Conservation (phyloP, 2,329 filamentous ascomycete species). For the Daldinia sp. region DNA sequence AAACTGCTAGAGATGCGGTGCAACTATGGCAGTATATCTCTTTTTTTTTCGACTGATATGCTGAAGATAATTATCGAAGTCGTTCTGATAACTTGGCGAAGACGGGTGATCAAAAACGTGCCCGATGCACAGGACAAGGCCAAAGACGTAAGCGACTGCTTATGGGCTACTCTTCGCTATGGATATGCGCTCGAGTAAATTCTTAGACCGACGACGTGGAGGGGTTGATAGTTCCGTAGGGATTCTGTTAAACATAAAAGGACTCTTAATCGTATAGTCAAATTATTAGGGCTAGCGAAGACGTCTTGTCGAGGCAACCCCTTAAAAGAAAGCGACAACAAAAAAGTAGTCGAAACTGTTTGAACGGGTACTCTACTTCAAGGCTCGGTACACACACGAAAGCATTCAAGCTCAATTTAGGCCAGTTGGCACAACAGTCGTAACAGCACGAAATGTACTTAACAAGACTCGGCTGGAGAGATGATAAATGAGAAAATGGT, state of each 20-base stretch:
- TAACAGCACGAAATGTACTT: conserved; percentile 26
- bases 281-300: conserved; percentile 23
- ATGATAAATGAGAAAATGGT: conserved; percentile 40
- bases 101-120: conserved; percentile 26
- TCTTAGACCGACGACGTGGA: conserved; percentile 19
- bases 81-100: conserved; percentile 28
- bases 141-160: conserved; percentile 36
- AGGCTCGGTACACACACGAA: conserved; percentile 21
- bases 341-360: conserved; percentile 23
- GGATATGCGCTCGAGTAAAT: conserved; percentile 29
- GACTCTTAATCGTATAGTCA: conserved; percentile 21
- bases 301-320: conserved; percentile 26
- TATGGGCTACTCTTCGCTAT: conserved; percentile 20
- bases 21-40: conserved; percentile 40
- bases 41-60: conserved; percentile 37
- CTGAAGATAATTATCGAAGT: conserved; percentile 29
- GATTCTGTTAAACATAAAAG: conserved; percentile 25
- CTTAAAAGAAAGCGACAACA: conserved; percentile 26
- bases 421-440: conserved; percentile 33
- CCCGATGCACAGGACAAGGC: conserved; percentile 35
- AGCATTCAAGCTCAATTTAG: conserved; percentile 25
- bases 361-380: conserved; percentile 16
- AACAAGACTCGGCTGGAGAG: conserved; percentile 35
- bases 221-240: conserved; percentile 22
- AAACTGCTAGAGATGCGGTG: conserved; percentile 37